phyloP scores from a whole-genome alignment of 176 grass and related monocot species.

The Cocos nucifera region DNA sequence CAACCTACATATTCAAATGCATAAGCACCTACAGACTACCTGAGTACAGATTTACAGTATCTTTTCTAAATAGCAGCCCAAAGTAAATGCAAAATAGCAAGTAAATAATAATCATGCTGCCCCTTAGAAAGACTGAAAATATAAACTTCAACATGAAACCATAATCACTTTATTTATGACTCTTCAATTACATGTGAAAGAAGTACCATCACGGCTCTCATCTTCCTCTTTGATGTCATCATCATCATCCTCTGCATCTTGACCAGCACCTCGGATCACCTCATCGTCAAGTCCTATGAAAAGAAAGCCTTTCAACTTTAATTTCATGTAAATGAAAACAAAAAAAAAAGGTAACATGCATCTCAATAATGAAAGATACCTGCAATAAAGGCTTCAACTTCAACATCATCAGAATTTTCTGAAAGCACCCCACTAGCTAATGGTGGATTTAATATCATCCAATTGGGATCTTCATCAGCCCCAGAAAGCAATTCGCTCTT shows the following conservation, averaged over 20 bases:
- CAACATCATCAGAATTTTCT: constrained; percentile 41
- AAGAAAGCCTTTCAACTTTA: constrained; percentile 4
- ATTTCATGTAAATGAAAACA: background rate
- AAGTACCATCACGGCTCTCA: constrained; percentile 3
- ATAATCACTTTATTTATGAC: background rate
- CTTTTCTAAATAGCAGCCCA: too few species aligned
- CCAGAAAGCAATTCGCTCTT: constrained; percentile 35
- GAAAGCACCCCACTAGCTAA: constrained; percentile 14
- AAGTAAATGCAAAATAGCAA: too few species aligned
- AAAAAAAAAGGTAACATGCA: background rate
- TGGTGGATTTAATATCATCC: constrained; percentile 62
- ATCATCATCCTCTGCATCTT: constrained; percentile 28
- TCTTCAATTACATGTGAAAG: constrained; percentile 12
- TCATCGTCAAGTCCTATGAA: constrained; percentile 66
- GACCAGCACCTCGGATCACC: constrained; percentile 63
- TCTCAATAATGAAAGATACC: constrained; percentile 29
- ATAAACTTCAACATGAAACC: background rate
- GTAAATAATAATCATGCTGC: too few species aligned
- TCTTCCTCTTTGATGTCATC: constrained; percentile 23
- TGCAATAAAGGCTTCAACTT: constrained; percentile 65
- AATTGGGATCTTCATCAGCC: constrained; percentile 41
- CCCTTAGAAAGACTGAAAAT: too few species aligned
- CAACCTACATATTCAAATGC: too few species aligned
- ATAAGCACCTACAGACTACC: too few species aligned
- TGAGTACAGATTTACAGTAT: too few species aligned